These are phyloP conservation scores for Hebeloma cylindrosporum DNA, from an alignment of 768 basidiomycete species.

Conservation along the genomic window DNA sequence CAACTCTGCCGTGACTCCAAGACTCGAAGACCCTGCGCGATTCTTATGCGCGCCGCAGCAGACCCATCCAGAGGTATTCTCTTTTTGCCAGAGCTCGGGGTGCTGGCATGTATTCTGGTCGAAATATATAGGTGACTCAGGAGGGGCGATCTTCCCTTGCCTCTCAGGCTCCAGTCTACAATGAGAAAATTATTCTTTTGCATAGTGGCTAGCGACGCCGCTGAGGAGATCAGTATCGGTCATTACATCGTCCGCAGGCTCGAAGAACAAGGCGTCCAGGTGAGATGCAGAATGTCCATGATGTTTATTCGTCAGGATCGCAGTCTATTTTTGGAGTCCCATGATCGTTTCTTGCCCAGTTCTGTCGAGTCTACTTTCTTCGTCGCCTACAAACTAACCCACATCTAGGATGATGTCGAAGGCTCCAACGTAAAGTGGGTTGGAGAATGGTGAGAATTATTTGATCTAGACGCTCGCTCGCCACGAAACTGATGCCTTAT, in stretches of 20 bases:
- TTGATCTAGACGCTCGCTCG: background rate
- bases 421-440: conserved; percentile 79
- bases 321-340: conserved; percentile 69
- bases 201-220: background rate
- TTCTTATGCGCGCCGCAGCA: no score
- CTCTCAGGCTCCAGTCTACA: background rate
- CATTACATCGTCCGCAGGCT: conserved; percentile 9
- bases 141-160: no score
- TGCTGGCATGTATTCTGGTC: no score
- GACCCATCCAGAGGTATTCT: no score
- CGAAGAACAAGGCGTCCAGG: conserved; percentile 11
- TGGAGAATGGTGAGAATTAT: conserved; percentile 62
- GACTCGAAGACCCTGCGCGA: no score
- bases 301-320: background rate
- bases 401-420: conserved; percentile 71
- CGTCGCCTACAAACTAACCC: background rate
- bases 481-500: background rate
- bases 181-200: background rate
- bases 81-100: no score
- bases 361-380: background rate
- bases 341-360: conserved; percentile 59
- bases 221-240: conserved; percentile 6
- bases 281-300: background rate
- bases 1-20: no score
- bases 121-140: no score